Conservation (phyloP, 2,329 filamentous ascomycete genomes). For the Aaosphaeria pasadenensis region DNA sequence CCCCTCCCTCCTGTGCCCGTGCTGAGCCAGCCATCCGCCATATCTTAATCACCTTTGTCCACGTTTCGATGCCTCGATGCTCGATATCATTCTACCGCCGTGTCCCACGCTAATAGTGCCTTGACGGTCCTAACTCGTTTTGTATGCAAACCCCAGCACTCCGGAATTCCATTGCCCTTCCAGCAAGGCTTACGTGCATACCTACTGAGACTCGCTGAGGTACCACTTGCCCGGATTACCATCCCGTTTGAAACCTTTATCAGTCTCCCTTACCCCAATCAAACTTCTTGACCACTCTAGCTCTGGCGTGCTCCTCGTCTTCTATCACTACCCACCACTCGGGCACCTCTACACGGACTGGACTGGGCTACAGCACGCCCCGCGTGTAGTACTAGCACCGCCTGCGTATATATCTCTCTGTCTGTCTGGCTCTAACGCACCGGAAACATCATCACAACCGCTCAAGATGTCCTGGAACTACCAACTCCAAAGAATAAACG, state of each 20-base stretch:
- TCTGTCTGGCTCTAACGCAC: no score
- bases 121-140: not conserved
- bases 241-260: constrained; percentile 7
- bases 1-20: not conserved
- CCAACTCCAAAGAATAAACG: constrained; percentile 29
- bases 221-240: constrained; percentile 13
- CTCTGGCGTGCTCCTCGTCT: not conserved
- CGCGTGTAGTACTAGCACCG: no score
- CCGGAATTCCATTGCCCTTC: constrained; percentile 7
- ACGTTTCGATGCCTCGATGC: not conserved
- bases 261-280: not conserved
- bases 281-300: not conserved
- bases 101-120: constrained; percentile 9
- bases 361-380: no score
- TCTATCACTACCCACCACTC: not conserved
- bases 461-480: constrained; percentile 29
- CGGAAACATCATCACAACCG: no score
- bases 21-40: not conserved
- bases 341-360: no score
- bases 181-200: constrained; percentile 12
- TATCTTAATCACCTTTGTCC: not conserved
- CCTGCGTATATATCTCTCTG: no score
- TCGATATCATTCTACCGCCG: not conserved
- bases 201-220: constrained; percentile 10
- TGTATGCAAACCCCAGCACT: constrained; percentile 3